Evolutionary conservation across 129 eudicot species (phyloP), one percentile per base, ranked within the genome.

Genomic region (Erigeron canadensis): DNA sequence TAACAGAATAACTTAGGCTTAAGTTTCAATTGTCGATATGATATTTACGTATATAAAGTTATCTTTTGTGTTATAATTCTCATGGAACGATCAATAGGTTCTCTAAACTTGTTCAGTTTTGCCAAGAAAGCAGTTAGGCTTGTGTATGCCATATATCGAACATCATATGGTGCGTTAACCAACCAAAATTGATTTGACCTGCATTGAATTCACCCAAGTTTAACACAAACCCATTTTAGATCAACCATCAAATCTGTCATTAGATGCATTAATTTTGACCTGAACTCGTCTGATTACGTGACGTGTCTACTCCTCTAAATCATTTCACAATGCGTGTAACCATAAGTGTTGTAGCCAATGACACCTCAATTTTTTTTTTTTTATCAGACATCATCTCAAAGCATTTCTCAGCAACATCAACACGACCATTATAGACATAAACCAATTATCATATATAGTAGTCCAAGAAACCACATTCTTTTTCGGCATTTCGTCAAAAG

Each of bases 371-470:
- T n/a, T n/a, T n/a, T n/a, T n/a, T n/a, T n/a, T 89, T 89, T 74
- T 80, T 89, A 74, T 80, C 75, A 8, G 96, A 93, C 93, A 89
- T 89, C 47, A 89, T 90, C 74, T 89, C 96, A 56, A 89, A 89
- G 18, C 86, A 84, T 53, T 89, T 89, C 75, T 93, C 79, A 8
- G 90, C 96, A 48, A 86, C 43, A 82, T 89, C 93, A 5, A 84
- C 93, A 56, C 42, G 68, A 10, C 75, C 69, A 45, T 89, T 80
- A 28, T 87, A 88, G 7, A 75, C 89, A 55, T 89, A n/a, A 89
- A 10, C 96, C 96, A 0, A 86, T 64, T 70, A 89, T 75, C 96
- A n/a, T n/a, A n/a, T n/a, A 89, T 89, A 4, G 90, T 67, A 7
- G 96, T 89, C 96, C 96, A 86, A 46, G 93, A 78, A 58, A 89